Base-by-base conservation (phyloP, 202 grass and related monocot species). In the Brachypodium distachyon region DNA sequence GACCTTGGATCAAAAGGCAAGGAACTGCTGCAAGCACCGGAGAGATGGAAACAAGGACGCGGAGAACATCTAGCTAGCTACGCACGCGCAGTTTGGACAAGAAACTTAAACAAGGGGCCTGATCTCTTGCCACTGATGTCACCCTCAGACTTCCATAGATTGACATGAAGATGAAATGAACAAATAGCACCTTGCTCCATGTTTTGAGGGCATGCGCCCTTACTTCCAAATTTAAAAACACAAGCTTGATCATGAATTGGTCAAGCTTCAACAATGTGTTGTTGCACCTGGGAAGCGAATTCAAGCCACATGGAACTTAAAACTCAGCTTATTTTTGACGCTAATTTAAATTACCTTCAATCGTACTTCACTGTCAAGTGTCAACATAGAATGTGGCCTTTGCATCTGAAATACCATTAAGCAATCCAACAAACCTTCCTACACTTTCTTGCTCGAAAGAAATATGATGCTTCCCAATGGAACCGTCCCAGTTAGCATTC, bases 141-240 rank as follows among this genome's bases (percentile, higher is more conserved):
- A 90, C 84, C 42, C 64, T 88, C 85, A 91, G 79, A 79, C 81
- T 74, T 84, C 47, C 74, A 71, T 75, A 72, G 86, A 76, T 84
- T 77, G 86, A 88, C 85, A 88, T 84, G 57, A 76, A 81, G 65
- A 78, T 84, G 61, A 67, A 74, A 79, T 90, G 86, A 83, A 83
- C 77, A 82, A 83, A 73, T 40, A 31, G 74, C 67, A 76, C 55
- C 71, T 74, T 70, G 88, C 70, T 89, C 90, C 90, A 91, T 85
- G 85, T 93, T 93, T 93, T 91, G 87, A 89, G 84, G 85, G 86
- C 76, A 88, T 85, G 87, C 82, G 85, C 48, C 57, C 52, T 40
- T 71, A 79, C 79, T 80, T 85, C 49, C 51, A 82, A 79, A 77
- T 82, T 85, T 79, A 72, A 88, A 90, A 86, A 40, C 43, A 50